Evolutionary conservation across 768 basidiomycete genomes (phyloP).

Genomic region (Suillus spraguei): DNA sequence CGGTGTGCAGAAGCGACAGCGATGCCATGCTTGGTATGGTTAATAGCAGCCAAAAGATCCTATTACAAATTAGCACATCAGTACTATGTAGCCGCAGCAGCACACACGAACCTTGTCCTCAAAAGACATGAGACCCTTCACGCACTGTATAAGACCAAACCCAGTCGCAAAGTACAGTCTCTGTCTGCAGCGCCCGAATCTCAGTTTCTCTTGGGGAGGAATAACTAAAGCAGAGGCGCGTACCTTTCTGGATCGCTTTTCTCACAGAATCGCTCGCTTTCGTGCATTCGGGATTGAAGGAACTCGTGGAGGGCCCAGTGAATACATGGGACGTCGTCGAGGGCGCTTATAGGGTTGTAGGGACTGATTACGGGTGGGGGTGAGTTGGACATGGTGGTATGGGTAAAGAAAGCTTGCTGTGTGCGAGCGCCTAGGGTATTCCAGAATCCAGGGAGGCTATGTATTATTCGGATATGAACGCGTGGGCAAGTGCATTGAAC

Average conservation of each 20-base stretch:
- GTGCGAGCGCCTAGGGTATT: neutral
- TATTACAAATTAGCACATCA: conserved; percentile 23
- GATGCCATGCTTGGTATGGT: conserved; percentile 75
- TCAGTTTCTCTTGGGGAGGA: neutral
- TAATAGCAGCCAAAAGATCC: conserved; percentile 81
- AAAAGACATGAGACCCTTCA: conserved; percentile 94
- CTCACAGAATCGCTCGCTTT: conserved; percentile 78
- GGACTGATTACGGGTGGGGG: conserved; percentile 38
- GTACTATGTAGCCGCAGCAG: neutral
- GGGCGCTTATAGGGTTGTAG: conserved; percentile 52
- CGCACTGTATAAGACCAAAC: conserved; percentile 82
- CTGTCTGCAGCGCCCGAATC: conserved; percentile 44
- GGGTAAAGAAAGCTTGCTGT: neutral
- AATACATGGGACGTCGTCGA: conserved; percentile 64
- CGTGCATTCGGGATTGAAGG: conserved; percentile 82
- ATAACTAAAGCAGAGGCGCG: too few species aligned
- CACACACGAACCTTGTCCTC: conserved; percentile 71
- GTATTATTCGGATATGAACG: neutral
- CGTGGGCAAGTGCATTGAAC: neutral
- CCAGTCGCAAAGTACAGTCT: conserved; percentile 87
- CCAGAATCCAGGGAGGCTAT: neutral
- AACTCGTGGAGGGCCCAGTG: conserved; percentile 75
- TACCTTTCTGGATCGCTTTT: conserved; percentile 61
- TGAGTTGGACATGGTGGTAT: conserved; percentile 22
- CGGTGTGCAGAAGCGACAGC: conserved; percentile 74